Percentiles rank a stretch among this genome's conserved stretches.
Conservation (phyloP, 2,329 filamentous ascomycete species). For the Fusarium oxysporum region DNA sequence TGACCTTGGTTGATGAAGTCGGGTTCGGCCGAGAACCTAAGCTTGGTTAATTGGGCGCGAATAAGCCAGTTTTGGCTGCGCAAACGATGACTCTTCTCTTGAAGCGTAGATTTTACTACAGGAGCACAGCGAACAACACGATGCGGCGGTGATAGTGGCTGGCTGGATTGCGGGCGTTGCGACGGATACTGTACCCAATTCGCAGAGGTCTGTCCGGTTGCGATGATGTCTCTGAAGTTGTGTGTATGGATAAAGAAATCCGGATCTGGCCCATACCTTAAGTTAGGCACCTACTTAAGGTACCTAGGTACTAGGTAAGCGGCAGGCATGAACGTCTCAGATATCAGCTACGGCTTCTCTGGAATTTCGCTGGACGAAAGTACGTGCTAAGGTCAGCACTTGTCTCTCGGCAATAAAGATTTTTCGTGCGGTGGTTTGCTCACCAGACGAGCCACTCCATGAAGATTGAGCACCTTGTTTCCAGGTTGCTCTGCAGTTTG, state of each 20-base stretch:
- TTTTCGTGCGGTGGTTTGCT: slow-evolving; percentile 8
- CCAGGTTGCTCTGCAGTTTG: slow-evolving; percentile 4
- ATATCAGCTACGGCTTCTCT: not conserved
- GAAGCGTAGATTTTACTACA: not conserved
- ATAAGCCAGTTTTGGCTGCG: slow-evolving; percentile 16
- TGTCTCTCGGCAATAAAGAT: slow-evolving; percentile 16
- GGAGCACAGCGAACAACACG: not conserved
- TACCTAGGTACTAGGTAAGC: not conserved
- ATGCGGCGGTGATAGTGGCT: slow-evolving; percentile 13
- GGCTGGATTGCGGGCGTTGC: slow-evolving; percentile 14
- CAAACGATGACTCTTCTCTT: not conserved
- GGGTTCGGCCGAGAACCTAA: slow-evolving; percentile 32
- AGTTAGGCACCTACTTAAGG: not conserved
- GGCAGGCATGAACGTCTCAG: not conserved
- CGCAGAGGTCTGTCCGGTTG: not conserved
- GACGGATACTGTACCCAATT: slow-evolving; percentile 11
- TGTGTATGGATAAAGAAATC: slow-evolving; percentile 13
- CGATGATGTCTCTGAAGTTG: slow-evolving; percentile 14
- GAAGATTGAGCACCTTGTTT: not conserved
- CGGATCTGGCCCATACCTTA: slow-evolving; percentile 9
- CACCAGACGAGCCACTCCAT: not conserved
- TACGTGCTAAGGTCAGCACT: not conserved
- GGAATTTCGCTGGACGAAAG: slow-evolving; percentile 7
- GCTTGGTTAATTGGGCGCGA: not conserved
- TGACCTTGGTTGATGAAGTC: slow-evolving; percentile 12